These are phyloP conservation scores for Scheffersomyces quercinus DNA, from an alignment of 1,139 yeast genomes.

Conservation along the genomic window DNA sequence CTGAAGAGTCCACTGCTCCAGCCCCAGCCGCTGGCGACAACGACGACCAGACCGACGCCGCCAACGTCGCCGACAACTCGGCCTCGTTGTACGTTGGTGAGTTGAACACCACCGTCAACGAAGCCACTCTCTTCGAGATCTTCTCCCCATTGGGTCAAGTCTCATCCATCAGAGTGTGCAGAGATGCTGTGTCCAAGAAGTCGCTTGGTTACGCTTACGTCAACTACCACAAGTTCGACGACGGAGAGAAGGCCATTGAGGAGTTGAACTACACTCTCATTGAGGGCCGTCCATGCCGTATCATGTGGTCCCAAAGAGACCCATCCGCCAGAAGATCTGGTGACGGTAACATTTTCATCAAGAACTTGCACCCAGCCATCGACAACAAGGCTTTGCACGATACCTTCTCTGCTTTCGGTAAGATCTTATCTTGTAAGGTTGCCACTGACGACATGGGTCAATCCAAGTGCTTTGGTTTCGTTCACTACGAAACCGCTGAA, in stretches of 20 bases:
- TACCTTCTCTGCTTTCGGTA: slow-evolving; percentile 96
- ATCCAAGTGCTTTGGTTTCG: slow-evolving; percentile 97
- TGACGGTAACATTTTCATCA: slow-evolving; percentile 95
- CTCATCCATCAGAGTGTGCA: slow-evolving; percentile 96
- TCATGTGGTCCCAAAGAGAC: slow-evolving; percentile 99
- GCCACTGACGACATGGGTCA: slow-evolving; percentile 92
- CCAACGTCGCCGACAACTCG: slow-evolving; percentile 51
- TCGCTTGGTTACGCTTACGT: slow-evolving; percentile 98
- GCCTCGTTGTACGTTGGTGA: slow-evolving; percentile 98
- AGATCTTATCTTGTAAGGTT: slow-evolving; percentile 93
- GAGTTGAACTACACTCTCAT: slow-evolving; percentile 92
- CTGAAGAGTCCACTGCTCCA: slow-evolving; percentile 24
- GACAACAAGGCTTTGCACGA: slow-evolving; percentile 99
- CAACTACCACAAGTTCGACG: slow-evolving; percentile 86
- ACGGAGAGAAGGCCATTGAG: slow-evolving; percentile 94
- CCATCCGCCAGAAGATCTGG: slow-evolving; percentile 96
- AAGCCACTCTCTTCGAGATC: slow-evolving; percentile 91
- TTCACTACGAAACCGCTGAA: slow-evolving; percentile 91
- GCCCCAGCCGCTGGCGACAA: slow-evolving; percentile 21
- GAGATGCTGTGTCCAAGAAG: slow-evolving; percentile 96
- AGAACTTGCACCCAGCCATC: slow-evolving; percentile 97
- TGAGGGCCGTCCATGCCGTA: slow-evolving; percentile 97
- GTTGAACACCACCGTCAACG: slow-evolving; percentile 89
- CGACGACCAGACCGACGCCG: slow-evolving; percentile 32
- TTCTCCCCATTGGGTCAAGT: slow-evolving; percentile 96